Evolutionary conservation across 2,329 filamentous ascomycete species (phyloP).

Genomic region (Phialophora expanda): DNA sequence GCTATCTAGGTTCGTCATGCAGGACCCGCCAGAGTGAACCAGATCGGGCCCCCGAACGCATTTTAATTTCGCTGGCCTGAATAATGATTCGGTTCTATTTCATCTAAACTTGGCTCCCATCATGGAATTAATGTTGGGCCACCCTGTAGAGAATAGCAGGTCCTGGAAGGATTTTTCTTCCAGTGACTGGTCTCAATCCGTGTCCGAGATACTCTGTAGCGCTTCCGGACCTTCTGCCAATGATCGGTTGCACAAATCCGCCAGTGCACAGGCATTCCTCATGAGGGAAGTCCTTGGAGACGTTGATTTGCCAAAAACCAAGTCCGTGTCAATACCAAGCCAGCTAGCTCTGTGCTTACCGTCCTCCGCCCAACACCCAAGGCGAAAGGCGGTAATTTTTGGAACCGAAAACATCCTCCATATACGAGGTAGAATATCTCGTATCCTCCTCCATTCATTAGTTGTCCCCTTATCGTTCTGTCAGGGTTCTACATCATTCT

Average conservation of each 20-base stretch:
- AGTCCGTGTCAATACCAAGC: background rate
- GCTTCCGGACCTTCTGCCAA: background rate
- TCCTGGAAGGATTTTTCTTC: background rate
- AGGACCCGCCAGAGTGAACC: background rate
- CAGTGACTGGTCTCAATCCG: background rate
- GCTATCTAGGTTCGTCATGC: background rate
- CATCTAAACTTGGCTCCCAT: background rate
- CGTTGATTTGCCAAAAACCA: background rate
- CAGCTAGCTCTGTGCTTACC: background rate
- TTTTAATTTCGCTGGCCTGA: no score
- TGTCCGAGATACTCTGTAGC: background rate
- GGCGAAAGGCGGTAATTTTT: background rate
- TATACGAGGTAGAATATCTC: no score
- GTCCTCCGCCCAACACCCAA: background rate
- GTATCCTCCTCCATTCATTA: background rate
- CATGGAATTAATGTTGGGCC: background rate
- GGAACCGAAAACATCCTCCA: background rate
- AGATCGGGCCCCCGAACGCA: background rate
- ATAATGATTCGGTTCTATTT: no score
- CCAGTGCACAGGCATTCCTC: background rate
- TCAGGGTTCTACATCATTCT: background rate
- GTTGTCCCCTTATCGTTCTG: background rate
- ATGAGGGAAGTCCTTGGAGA: background rate
- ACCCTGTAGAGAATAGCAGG: background rate
- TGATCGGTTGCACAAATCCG: background rate